These are phyloP conservation scores for Linum tenue DNA, from an alignment of 345 rosid species.

Conservation along the genomic window DNA sequence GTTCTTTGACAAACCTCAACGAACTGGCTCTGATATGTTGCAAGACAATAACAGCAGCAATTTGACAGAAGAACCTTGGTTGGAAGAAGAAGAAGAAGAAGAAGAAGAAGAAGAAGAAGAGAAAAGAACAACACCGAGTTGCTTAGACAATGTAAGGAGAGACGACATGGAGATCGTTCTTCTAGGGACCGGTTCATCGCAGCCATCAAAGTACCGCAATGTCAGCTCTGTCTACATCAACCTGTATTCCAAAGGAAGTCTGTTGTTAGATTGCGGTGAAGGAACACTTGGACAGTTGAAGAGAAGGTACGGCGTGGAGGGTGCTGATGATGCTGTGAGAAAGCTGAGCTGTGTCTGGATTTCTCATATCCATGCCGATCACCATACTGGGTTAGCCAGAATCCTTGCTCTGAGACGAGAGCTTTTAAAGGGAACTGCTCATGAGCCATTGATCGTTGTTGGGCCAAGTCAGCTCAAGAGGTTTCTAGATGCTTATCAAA, in stretches of 20 bases:
- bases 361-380: constrained; percentile 96
- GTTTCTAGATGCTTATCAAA: constrained; percentile 78
- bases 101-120: constrained; percentile 11
- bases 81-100: constrained; percentile 20
- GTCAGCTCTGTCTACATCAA: constrained; percentile 70
- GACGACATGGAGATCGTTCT: constrained; percentile 89
- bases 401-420: constrained; percentile 70
- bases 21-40: constrained; percentile 9
- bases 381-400: constrained; percentile 82
- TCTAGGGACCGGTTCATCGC: constrained; percentile 95
- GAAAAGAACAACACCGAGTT: constrained; percentile 39
- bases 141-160: constrained; percentile 65
- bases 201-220: constrained; percentile 91
- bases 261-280: constrained; percentile 91
- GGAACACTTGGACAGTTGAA: constrained; percentile 92
- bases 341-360: constrained; percentile 75
- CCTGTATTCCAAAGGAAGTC: constrained; percentile 66
- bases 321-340: constrained; percentile 59
- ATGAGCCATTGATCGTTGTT: constrained; percentile 69
- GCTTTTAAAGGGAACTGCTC: constrained; percentile 51
- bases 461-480: constrained; percentile 72
- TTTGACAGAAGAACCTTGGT: constrained; percentile 73
- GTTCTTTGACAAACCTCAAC: constrained; percentile 40
- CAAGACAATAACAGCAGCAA: constrained; percentile 15
- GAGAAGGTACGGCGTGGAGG: constrained; percentile 77